Base-by-base conservation (phyloP, 768 basidiomycete species). In the Suillus clintonianus region DNA sequence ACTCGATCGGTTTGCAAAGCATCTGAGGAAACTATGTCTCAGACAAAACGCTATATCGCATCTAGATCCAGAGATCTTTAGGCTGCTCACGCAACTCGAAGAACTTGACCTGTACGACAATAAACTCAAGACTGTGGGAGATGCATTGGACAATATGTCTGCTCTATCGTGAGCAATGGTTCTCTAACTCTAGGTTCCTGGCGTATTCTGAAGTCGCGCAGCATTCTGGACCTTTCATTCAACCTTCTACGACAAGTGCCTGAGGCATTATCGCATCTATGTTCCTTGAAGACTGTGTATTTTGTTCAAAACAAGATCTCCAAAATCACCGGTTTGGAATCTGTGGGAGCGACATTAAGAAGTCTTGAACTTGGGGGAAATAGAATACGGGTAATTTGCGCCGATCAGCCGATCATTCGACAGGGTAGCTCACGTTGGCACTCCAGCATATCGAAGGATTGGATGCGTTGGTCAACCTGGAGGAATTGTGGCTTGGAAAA, bases 31-130 rank as follows among this genome's bases (percentile, higher is more conserved):
- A 55, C 80, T 97, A 11, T 95, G 92, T 78, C 82, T 98, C 27
- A 85, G 95, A 42, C 95, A 97, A 78, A 98, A 97, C 74, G 84
- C 85, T 62, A 85, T 98, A 65, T 82, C 88, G 1, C 77, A 79
- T 32, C 82, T 97, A 51, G 87, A 95, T 66, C 86, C 91, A 5
- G 84, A 85, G 17, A 86, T 89, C 11, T 94, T 97, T 69, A 79
- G 80, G 36, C 78, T 82, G 37, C 76, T 98, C 62, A 82, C 73
- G 14, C 81, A 86, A 51, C 77, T 99, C 41, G 92, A 95, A 71
- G 97, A 99, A 66, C 76, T 99, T 63, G 97, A 99, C 77, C 70
- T 98, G 65, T 99, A 99, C 73, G 97, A 99, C 76, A 99, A 99
- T 79, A 90, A 94, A 74, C 75, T 99, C 67, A 96, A 93, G 77